A percentile compares a stretch with the other conserved stretches of the same genome.
Evolutionary conservation across 169 alveolate species (phyloP).

Genomic region (Hammondia hammondi): DNA sequence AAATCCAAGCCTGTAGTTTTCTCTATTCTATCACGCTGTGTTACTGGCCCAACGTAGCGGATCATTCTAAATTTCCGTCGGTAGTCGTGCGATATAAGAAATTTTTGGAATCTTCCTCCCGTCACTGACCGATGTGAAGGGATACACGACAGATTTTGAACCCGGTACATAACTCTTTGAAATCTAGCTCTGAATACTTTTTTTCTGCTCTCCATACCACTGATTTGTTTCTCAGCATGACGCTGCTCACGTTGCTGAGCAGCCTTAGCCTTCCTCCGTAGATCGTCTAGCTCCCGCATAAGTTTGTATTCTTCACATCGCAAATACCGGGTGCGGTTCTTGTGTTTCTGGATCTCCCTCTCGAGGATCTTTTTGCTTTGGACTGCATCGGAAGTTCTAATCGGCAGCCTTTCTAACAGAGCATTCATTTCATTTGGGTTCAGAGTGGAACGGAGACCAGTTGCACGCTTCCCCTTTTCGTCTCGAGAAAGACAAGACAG

Average conservation of each 20-base stretch:
- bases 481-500: too few species aligned
- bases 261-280: background rate
- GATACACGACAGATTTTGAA: too few species aligned
- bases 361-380: background rate
- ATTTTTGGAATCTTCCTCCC: too few species aligned
- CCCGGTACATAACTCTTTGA: background rate
- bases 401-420: background rate
- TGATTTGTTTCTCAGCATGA: background rate
- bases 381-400: background rate
- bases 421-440: too few species aligned
- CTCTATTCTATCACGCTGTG: too few species aligned
- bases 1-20: background rate
- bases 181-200: background rate
- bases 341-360: background rate
- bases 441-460: too few species aligned
- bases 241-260: background rate
- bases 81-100: too few species aligned
- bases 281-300: background rate
- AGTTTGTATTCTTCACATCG: background rate
- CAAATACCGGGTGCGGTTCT: constrained; percentile 6
- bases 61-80: too few species aligned
- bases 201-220: background rate
- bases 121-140: too few species aligned
- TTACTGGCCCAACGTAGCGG: too few species aligned
- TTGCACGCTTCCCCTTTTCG: too few species aligned